Base-by-base conservation (phyloP, 2,329 filamentous ascomycete genomes). In the Monosporascus sp. region DNA sequence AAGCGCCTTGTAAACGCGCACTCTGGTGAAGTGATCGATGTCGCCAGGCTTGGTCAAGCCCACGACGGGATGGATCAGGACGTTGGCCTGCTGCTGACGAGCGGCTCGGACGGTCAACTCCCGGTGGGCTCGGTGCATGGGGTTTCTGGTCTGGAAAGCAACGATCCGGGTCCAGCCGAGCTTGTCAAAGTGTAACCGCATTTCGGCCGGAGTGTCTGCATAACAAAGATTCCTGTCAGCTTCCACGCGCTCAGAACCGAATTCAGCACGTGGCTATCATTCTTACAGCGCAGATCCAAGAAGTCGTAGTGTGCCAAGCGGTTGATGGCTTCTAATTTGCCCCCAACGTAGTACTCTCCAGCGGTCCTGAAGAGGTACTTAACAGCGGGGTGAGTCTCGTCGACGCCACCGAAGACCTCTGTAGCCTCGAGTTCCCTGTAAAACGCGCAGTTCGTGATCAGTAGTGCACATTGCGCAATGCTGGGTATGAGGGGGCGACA, bases 11-110 rank as follows among this genome's bases (percentile, higher is more conserved):
- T 99, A 99, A 67, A 97, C 94, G 69, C 94, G 91, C 65, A 99
- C 94, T 72, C 94, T 91, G 66, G 94, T 99, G 80, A 99, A 99
- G 82, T 99, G 94, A 76, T 99, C 94, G 70, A 99, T 99, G 74
- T 99, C 94, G 72, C 94, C 94, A 55, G 94, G 94, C 82, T 99
- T 99, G 72, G 94, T 99, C 68, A 99, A 84, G 70, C 94, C 94
- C 60, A 99, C 94, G 60, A 99, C 94, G 57, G 94, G 94, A 79
- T 99, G 94, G 73, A 99, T 99, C 68, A 99, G 88, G 63, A 99
- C 94, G 72, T 99, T 99, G 72, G 94, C 94, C 74, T 97, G 92
- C 74, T 95, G 90, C 54, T 89, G 89, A 66, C 94, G 93, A 61
- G 94, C 94, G 63, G 94, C 94, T 68, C 94, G 91, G 68, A 99